A percentile compares a stretch with the other conserved stretches of the same genome.
Evolutionary conservation across 2,329 filamentous ascomycete genomes (phyloP).

Genomic region (Penicillium sp.): DNA sequence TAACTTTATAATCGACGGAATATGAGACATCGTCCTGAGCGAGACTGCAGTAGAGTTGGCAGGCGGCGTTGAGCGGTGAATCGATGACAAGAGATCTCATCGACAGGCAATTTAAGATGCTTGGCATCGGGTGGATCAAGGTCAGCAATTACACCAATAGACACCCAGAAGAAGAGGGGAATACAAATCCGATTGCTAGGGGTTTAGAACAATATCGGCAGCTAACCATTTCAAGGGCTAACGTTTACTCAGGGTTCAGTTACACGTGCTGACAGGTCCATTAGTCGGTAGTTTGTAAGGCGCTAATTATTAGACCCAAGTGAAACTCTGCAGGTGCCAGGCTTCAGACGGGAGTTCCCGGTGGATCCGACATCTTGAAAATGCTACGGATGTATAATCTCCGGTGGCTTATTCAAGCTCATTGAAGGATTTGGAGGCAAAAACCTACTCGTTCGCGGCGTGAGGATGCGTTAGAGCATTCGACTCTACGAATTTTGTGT

Average conservation of each 20-base stretch:
- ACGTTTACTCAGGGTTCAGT: conserved; percentile 6
- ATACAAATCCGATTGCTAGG: background rate
- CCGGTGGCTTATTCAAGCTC: background rate
- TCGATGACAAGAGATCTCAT: background rate
- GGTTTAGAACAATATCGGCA: background rate
- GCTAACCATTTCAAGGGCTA: background rate
- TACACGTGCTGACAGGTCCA: conserved; percentile 18
- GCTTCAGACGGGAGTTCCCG: background rate
- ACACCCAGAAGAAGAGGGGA: background rate
- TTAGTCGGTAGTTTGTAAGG: conserved; percentile 19
- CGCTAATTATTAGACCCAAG: conserved; percentile 15
- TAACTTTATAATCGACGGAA: background rate
- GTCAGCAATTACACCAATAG: background rate
- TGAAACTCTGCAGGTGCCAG: conserved; percentile 4
- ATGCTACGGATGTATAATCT: background rate
- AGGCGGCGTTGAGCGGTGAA: background rate
- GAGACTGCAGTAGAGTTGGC: background rate
- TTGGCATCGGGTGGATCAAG: background rate
- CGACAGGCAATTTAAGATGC: background rate
- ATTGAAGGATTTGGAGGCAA: background rate
- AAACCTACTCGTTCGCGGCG: background rate
- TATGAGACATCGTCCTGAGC: background rate
- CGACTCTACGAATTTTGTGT: no score
- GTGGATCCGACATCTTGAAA: background rate
- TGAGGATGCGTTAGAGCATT: no score